phyloP scores from a whole-genome alignment of 2,329 filamentous ascomycete species.

The Acrodontium crateriforme region DNA sequence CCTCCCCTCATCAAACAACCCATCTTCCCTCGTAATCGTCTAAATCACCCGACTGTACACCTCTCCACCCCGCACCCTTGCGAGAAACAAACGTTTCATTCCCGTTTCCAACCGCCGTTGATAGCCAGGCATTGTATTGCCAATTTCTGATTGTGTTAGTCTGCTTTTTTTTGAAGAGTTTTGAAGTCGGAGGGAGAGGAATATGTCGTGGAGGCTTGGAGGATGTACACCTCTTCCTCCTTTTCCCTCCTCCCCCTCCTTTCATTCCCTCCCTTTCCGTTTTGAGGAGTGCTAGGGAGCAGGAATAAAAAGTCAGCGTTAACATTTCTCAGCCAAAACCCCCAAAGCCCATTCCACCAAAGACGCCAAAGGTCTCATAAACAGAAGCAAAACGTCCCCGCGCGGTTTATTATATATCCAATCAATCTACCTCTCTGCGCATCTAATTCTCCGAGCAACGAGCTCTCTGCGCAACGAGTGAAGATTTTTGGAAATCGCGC shows the following conservation, averaged over 20 bases:
- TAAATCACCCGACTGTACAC: constrained; percentile 44
- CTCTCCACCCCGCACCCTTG: constrained; percentile 37
- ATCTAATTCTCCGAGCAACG: too few relatives aligned
- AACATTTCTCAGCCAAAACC: constrained; percentile 36
- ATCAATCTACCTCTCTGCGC: too few relatives aligned
- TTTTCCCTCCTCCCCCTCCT: too few relatives aligned
- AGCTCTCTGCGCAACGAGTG: too few relatives aligned
- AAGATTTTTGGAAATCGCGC: constrained; percentile 39
- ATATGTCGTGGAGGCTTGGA: constrained; percentile 42
- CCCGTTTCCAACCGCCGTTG: constrained; percentile 39
- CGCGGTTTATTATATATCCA: constrained; percentile 8
- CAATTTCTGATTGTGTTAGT: constrained; percentile 40
- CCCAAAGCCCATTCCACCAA: constrained; percentile 18
- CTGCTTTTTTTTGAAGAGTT: constrained; percentile 41
- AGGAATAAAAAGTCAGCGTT: constrained; percentile 50
- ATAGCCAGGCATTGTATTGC: constrained; percentile 46
- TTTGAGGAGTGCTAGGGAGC: constrained; percentile 26
- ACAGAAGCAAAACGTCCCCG: constrained; percentile 33
- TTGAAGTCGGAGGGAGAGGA: constrained; percentile 48
- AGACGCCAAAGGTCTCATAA: constrained; percentile 29
- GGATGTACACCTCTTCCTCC: too few relatives aligned
- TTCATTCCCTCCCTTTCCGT: constrained; percentile 16
- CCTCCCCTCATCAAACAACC: constrained; percentile 27
- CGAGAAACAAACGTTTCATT: constrained; percentile 53
- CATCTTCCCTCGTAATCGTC: constrained; percentile 29